A percentile compares a stretch with the other conserved stretches of the same genome.
These are phyloP conservation scores for Phalaenopsis aphrodite DNA, from an alignment of 106 monocot genomes.

Conservation along the genomic window DNA sequence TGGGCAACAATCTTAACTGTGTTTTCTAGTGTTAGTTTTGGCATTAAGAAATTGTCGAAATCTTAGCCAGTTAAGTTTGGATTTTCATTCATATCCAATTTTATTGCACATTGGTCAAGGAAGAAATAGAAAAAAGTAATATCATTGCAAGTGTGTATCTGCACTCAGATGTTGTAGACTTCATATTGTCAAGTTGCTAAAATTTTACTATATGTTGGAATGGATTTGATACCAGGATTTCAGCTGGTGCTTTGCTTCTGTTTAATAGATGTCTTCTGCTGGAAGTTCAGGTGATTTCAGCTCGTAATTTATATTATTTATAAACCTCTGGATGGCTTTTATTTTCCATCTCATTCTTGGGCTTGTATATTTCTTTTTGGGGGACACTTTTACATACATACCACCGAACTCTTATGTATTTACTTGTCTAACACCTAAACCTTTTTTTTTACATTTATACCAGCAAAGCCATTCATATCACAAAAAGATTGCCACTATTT, in stretches of 20 bases:
- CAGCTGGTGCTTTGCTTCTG: conserved; percentile 48
- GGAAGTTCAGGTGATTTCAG: conserved; percentile 60
- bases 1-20: not conserved
- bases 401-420: too few species aligned
- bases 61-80: not conserved
- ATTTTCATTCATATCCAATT: not conserved
- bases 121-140: not conserved
- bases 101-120: not conserved
- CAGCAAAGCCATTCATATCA: too few species aligned
- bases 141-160: not conserved
- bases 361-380: not conserved
- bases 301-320: not conserved
- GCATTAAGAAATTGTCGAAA: not conserved
- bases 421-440: too few species aligned
- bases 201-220: conserved; percentile 2
- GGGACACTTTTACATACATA: too few species aligned
- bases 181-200: not conserved
- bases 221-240: conserved; percentile 36
- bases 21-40: not conserved
- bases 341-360: not conserved
- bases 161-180: not conserved
- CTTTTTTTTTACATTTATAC: too few species aligned
- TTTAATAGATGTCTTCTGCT: conserved; percentile 77
- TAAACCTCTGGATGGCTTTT: not conserved
- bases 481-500: too few species aligned